Conservation (phyloP, 768 basidiomycete genomes). For the Xanthoconium purpureum region DNA sequence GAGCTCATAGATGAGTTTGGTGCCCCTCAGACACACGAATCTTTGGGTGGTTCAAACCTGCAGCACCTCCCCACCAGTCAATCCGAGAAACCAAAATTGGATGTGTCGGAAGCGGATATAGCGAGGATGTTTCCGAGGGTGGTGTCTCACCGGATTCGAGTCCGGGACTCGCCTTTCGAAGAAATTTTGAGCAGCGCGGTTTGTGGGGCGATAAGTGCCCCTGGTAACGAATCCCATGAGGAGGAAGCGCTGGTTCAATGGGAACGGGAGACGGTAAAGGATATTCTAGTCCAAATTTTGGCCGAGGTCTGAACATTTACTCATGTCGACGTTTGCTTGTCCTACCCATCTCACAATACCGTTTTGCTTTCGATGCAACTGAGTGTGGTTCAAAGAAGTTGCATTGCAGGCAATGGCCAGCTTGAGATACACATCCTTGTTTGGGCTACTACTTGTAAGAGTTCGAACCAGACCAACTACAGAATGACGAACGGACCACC, state of each 20-base stretch:
- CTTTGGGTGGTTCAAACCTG: not conserved
- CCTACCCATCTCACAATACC: not conserved
- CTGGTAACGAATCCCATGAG: constrained; percentile 16
- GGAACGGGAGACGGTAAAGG: constrained; percentile 58
- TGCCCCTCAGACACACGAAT: constrained; percentile 9
- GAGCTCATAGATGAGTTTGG: constrained; percentile 18
- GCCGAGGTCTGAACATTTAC: constrained; percentile 40
- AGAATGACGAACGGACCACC: constrained; percentile 42
- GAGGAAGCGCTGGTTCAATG: constrained; percentile 21
- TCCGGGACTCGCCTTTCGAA: constrained; percentile 66
- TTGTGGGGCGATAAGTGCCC: constrained; percentile 46
- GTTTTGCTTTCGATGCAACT: not conserved
- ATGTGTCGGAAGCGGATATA: constrained; percentile 72
- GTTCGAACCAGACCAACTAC: too few species aligned
- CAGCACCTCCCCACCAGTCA: constrained; percentile 1
- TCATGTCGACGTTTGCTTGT: not conserved
- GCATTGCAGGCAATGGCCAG: too few species aligned
- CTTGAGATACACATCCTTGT: not conserved
- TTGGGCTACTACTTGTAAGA: not conserved
- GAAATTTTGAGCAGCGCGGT: constrained; percentile 64
- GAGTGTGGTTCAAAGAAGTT: not conserved
- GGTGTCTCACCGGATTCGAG: constrained; percentile 70
- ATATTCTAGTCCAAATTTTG: constrained; percentile 59
- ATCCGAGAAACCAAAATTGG: constrained; percentile 36
- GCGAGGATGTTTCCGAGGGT: constrained; percentile 71